Evolutionary conservation across 2,329 filamentous ascomycete genomes (phyloP), one percentile per base, ranked within the genome.

Genomic region (Fusarium decemcellulare): DNA sequence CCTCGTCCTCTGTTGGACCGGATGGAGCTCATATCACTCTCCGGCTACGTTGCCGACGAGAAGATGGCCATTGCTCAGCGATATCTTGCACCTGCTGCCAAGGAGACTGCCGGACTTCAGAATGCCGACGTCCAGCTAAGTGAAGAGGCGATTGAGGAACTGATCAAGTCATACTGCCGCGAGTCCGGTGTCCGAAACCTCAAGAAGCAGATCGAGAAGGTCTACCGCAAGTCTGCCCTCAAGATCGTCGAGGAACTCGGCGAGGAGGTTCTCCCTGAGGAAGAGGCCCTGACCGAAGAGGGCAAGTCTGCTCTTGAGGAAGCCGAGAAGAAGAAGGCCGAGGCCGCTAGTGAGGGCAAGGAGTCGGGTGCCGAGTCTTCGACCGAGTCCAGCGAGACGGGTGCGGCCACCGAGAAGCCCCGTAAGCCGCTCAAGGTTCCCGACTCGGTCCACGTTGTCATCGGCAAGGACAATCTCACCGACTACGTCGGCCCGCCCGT

Each of bases 201-300:
- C 65, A 99, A 99, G 88, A 98, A 99, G 85, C 95, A 98, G 80
- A 99, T 99, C 67, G 96, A 99, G 80, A 99, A 99, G 84, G 94
- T 99, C 4, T 99, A 98, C 82, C 91, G 96, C 62, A 99, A 99
- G 82, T 94, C 95, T 14, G 97, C 96, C 0, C 86, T 99, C 67
- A 98, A 98, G 83, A 99, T 99, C 72, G 95, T 99, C 12, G 92
- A 95, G 78, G 95, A 98, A 68, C 87, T 98, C 14, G 95, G 95
- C 52, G 95, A 98, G 76, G 91, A 94, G 7, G 93, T 87, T 1
- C 82, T 97, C 2, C 88, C 92, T 4, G 95, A 98, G 77, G 90
- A 92, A 23, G 90, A 93, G 68, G 94, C 93, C 6, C 81, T 97
- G 60, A 97, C 95, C 0, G 90, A 93, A 9, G 93, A 97, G 79